Percentiles rank a stretch among this genome's conserved stretches.
Conservation (phyloP, 1,284 basidiomycete genomes). For the Malassezia sympodialis region DNA sequence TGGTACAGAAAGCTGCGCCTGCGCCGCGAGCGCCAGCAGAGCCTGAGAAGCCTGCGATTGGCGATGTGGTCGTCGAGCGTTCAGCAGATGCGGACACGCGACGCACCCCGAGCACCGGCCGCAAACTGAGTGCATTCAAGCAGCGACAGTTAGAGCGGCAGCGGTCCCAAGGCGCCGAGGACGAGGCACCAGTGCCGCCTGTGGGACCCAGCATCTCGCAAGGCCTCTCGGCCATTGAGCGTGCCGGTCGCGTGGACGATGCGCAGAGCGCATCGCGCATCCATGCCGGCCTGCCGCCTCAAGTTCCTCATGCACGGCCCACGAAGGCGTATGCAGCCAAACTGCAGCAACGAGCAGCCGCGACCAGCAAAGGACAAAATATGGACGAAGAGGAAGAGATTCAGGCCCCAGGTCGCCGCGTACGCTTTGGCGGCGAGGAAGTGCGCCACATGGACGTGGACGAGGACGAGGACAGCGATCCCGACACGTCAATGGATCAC, state of each 20-base stretch:
- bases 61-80: conserved; percentile 11
- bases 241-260: conserved; percentile 29
- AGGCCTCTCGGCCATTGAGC: conserved; percentile 37
- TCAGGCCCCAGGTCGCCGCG: not conserved
- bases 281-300: conserved; percentile 30
- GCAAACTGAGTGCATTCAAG: conserved; percentile 35
- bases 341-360: conserved; percentile 19
- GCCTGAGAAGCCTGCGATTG: conserved; percentile 3
- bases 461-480: not conserved
- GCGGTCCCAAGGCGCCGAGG: not conserved
- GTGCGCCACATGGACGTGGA: not conserved
- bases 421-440: conserved; percentile 11
- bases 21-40: conserved; percentile 5
- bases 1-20: conserved; percentile 8
- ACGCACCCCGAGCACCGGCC: conserved; percentile 9
- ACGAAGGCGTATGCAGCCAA: conserved; percentile 42
- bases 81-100: not conserved
- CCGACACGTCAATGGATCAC: not conserved
- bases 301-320: conserved; percentile 39
- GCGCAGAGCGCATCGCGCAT: conserved; percentile 18
- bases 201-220: conserved; percentile 24
- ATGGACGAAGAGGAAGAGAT: not conserved
- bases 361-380: not conserved
- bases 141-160: conserved; percentile 25
- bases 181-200: not conserved